phyloP scores from a whole-genome alignment of 768 basidiomycete species.

The Suillus luteus region DNA sequence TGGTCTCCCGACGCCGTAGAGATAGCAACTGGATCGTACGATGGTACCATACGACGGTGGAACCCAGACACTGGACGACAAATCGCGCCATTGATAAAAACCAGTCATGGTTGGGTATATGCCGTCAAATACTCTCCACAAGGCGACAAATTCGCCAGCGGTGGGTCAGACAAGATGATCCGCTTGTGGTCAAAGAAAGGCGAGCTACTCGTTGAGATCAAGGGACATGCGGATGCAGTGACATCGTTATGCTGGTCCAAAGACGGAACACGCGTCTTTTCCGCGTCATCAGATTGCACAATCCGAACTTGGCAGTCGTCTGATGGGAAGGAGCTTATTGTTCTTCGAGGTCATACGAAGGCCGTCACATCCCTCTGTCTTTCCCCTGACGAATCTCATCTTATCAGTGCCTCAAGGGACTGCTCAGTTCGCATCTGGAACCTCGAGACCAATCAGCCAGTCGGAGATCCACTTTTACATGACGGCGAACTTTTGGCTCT shows the following conservation, averaged over 20 bases:
- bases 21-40: conserved; percentile 4
- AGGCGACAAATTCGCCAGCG: not conserved
- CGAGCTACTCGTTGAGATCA: not conserved
- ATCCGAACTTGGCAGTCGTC: not conserved
- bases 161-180: not conserved
- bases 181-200: conserved; percentile 3
- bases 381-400: not conserved
- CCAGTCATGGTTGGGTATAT: conserved; percentile 1
- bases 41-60: conserved; percentile 3
- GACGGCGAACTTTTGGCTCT: conserved; percentile 1
- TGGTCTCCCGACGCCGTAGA: conserved; percentile 22
- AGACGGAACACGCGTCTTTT: not conserved
- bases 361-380: not conserved
- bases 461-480: conserved; percentile 2
- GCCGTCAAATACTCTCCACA: conserved; percentile 1
- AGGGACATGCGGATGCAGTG: not conserved
- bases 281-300: not conserved
- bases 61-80: conserved; percentile 3
- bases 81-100: not conserved
- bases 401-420: conserved; percentile 3
- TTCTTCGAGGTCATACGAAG: conserved; percentile 1
- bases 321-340: not conserved
- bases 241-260: not conserved
- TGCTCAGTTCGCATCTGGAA: conserved; percentile 2
- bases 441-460: not conserved